Evolutionary conservation across 2,329 filamentous ascomycete genomes (phyloP).

Genomic region (Catunica adiposa): DNA sequence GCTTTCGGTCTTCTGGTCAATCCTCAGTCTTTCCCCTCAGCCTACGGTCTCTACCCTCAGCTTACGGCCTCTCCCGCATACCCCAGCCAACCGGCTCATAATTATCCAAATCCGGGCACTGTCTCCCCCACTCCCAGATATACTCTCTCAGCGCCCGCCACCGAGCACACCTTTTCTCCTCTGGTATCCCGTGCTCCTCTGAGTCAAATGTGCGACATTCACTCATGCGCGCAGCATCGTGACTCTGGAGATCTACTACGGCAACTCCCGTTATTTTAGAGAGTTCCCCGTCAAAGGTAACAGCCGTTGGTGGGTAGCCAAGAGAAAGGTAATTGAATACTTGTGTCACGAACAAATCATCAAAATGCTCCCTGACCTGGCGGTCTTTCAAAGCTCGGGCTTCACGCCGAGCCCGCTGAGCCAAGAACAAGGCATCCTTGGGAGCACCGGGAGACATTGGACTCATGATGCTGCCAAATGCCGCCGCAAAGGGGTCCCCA

Average conservation of each 20-base stretch:
- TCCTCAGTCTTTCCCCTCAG: neutral
- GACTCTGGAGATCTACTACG: conserved; percentile 49
- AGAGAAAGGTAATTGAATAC: conserved; percentile 94
- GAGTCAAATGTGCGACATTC: conserved; percentile 56
- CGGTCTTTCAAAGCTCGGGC: conserved; percentile 31
- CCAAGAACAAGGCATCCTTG: conserved; percentile 5
- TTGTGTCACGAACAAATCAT: conserved; percentile 76
- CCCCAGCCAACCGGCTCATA: conserved; percentile 47
- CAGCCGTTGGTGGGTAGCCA: conserved; percentile 74
- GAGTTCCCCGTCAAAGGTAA: conserved; percentile 70
- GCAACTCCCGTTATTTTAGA: conserved; percentile 60
- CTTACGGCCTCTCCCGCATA: conserved; percentile 35
- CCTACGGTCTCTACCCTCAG: neutral
- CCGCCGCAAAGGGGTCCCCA: conserved; percentile 27
- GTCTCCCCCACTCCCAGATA: conserved; percentile 75
- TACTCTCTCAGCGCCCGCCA: conserved; percentile 77
- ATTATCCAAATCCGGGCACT: conserved; percentile 58
- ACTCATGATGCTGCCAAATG: conserved; percentile 19
- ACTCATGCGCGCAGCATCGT: conserved; percentile 46
- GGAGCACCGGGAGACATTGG: neutral
- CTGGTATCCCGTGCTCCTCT: conserved; percentile 18
- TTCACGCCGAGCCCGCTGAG: conserved; percentile 1
- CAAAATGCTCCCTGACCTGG: conserved; percentile 49
- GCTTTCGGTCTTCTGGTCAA: neutral
- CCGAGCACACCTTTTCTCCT: conserved; percentile 39